phyloP scores from a whole-genome alignment of 2,329 filamentous ascomycete species.

The Penicillium capsulatum region DNA sequence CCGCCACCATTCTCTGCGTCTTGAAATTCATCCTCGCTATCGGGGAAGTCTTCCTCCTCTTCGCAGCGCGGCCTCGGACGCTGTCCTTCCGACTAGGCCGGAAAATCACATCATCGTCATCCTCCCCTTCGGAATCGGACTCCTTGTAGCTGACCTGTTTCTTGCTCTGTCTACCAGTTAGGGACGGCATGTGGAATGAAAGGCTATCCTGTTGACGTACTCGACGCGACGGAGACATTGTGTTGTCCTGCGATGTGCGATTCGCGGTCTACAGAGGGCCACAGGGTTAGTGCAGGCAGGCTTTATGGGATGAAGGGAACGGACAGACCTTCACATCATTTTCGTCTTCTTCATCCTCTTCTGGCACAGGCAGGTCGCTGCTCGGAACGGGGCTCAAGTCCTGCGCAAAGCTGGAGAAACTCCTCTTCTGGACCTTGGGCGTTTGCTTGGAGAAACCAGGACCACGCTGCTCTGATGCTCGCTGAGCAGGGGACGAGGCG shows the following conservation, averaged over 20 bases:
- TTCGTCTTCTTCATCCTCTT: conserved; percentile 53
- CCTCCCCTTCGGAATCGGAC: conserved; percentile 67
- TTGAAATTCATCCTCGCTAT: conserved; percentile 66
- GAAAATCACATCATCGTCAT: conserved; percentile 70
- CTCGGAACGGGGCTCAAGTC: conserved; percentile 71
- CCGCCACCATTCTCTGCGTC: conserved; percentile 51
- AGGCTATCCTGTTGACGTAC: conserved; percentile 44
- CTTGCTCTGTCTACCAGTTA: conserved; percentile 47
- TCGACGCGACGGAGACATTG: conserved; percentile 75
- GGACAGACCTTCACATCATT: conserved; percentile 38
- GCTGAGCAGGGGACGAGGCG: conserved; percentile 36
- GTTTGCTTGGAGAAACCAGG: conserved; percentile 29
- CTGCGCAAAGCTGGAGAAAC: conserved; percentile 39
- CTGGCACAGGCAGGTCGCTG: conserved; percentile 68
- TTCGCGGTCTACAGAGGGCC: conserved; percentile 42
- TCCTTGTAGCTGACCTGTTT: conserved; percentile 73
- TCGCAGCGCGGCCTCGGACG: conserved; percentile 46
- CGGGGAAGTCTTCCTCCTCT: conserved; percentile 61
- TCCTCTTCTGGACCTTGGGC: conserved; percentile 47
- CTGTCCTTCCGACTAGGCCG: conserved; percentile 48
- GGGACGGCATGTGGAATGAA: background rate
- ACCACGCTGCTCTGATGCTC: conserved; percentile 29
- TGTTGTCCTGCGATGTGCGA: conserved; percentile 37
- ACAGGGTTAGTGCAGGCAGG: conserved; percentile 2
- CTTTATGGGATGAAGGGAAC: background rate